Evolutionary conservation across 345 rosid genomes (phyloP), one percentile per base, ranked within the genome.

Genomic region (Euphorbia tirucalli): DNA sequence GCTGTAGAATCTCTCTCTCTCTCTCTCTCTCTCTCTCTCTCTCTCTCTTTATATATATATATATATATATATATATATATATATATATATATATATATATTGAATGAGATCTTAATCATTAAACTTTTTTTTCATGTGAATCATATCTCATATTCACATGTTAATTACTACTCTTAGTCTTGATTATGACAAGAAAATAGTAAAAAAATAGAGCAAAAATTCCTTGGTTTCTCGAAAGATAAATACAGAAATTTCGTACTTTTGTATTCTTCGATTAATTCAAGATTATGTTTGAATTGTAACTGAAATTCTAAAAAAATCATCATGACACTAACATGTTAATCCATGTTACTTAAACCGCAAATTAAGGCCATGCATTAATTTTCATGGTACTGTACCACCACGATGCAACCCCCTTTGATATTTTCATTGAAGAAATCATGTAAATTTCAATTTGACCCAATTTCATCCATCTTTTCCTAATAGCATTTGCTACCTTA

Each of bases 71-170:
- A 16, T 46, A 11, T 32, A 10, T 46, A 46, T 0, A 4, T 0
- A 46, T 7, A 7, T 46, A 16, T 46, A 4, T 0, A 46, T 7
- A 7, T 46, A 16, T 46, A 11, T 32, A 10, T 46, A 46, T 0
- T 46, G 52, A 3, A 52, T 1, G 30, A 48, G 69, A 27, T 19
- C 43, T 24, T 50, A 69, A 43, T 58, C 55, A 69, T 57, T n/a
- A 48, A 25, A 22, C 10, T 1, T 13, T 0, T 28, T n/a, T 16
- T n/a, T 66, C 66, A 71, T 72, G 70, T 69, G 76, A 27, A 3
- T 32, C 54, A 48, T 30, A 61, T 61, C 68, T 4, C 46, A n/a
- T 19, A 1, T 72, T 72, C 81, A 73, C 71, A 73, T 77, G 65
- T 30, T 52, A 68, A 52, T 52, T 28, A 13, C 1, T 50, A 2